These are phyloP conservation scores for Chloromonas sp. DNA, from an alignment of 163 green algal genomes.

Conservation along the genomic window DNA sequence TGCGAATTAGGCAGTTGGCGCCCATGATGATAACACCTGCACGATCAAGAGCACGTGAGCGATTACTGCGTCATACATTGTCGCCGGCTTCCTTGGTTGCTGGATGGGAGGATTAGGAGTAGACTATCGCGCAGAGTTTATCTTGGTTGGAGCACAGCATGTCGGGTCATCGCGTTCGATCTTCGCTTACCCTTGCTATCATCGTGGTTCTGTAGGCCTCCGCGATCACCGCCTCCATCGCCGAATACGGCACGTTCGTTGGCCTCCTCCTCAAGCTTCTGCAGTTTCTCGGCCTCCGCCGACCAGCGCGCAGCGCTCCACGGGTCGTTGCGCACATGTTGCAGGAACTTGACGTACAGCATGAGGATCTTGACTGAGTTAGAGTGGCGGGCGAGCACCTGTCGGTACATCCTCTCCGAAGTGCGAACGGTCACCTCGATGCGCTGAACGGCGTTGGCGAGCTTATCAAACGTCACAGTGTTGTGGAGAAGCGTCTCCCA, in stretches of 20 bases:
- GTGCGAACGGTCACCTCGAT: not conserved
- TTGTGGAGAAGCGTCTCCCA: conserved; percentile 43
- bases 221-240: not conserved
- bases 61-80: no score
- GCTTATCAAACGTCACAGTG: conserved; percentile 5
- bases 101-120: no score
- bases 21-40: conserved; percentile 43
- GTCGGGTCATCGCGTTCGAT: no score
- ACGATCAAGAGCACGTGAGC: not conserved
- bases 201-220: conserved; percentile 7
- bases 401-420: conserved; percentile 1
- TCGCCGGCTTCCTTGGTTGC: no score
- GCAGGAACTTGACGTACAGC: conserved; percentile 6
- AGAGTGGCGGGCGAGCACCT: conserved; percentile 1
- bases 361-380: not conserved
- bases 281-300: conserved; percentile 7
- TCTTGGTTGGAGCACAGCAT: not conserved
- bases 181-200: not conserved
- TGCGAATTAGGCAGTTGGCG: conserved; percentile 40
- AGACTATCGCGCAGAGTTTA: no score
- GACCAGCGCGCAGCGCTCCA: conserved; percentile 1
- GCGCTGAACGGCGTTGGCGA: not conserved
- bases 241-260: conserved; percentile 14
- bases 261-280: conserved; percentile 5
- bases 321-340: conserved; percentile 2